Conservation (phyloP, 2,329 filamentous ascomycete species). For the Apiospora marii region DNA sequence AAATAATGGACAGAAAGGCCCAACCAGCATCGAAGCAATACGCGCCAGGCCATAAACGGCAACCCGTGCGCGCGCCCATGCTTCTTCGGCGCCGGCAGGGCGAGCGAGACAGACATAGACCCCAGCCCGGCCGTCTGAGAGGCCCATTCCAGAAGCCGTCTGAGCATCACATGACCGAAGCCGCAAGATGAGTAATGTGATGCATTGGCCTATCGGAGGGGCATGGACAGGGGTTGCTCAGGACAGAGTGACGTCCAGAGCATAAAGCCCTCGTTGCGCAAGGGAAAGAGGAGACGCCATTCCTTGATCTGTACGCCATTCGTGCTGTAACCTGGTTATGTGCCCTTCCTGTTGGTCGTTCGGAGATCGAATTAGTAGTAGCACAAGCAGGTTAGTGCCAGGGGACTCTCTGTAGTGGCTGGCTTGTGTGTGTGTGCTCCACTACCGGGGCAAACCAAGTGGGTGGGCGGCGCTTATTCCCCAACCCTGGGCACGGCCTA, state of each 20-base stretch:
- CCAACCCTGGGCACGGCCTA: conserved; percentile 14
- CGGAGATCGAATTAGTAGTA: neutral
- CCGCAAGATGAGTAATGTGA: conserved; percentile 23
- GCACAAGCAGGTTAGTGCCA: neutral
- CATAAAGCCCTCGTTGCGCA: neutral
- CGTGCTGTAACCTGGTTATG: conserved; percentile 2
- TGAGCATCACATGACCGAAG: conserved; percentile 16
- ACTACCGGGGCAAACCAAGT: neutral
- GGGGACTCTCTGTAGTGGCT: neutral
- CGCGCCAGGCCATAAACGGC: neutral
- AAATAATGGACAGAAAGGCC: neutral
- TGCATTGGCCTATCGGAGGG: conserved; percentile 20
- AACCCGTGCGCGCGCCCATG: conserved; percentile 5
- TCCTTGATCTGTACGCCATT: neutral
- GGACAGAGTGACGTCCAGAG: neutral
- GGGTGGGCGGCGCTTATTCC: conserved; percentile 16
- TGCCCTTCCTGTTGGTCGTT: neutral
- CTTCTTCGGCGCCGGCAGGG: conserved; percentile 2
- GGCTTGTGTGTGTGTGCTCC: neutral
- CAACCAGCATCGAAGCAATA: conserved; percentile 1
- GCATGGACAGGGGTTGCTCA: neutral
- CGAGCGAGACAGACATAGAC: neutral
- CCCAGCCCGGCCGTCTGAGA: conserved; percentile 2
- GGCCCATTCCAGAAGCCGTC: conserved; percentile 20
- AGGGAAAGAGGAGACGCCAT: neutral